Percentiles rank a stretch among this genome's conserved stretches.
Conservation (phyloP, 2,329 filamentous ascomycete genomes). For the Pyrenophora seminiperda region DNA sequence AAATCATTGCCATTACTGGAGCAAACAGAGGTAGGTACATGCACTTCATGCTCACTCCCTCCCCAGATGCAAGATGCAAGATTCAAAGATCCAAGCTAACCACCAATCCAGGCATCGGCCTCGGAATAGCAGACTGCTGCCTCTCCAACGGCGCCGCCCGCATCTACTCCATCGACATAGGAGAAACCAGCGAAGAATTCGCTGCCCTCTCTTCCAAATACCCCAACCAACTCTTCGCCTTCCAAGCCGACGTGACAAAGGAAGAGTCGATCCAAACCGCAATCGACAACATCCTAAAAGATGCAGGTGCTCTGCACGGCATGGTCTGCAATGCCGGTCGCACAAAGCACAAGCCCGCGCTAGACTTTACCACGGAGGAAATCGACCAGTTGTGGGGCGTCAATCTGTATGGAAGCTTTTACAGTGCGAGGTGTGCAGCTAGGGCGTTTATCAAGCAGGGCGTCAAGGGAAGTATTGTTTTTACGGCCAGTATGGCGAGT, state of each 20-base stretch:
- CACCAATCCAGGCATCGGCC: slow-evolving; percentile 46
- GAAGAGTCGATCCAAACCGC: slow-evolving; percentile 53
- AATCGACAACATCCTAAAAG: slow-evolving; percentile 52
- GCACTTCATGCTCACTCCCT: background rate
- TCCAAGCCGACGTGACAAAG: slow-evolving; percentile 56
- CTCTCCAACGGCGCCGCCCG: slow-evolving; percentile 52
- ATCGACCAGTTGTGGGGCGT: slow-evolving; percentile 53
- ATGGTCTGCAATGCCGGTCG: slow-evolving; percentile 59
- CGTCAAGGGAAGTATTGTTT: slow-evolving; percentile 54
- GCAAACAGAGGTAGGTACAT: slow-evolving; percentile 33
- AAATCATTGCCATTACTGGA: slow-evolving; percentile 38
- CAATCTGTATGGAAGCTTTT: slow-evolving; percentile 55
- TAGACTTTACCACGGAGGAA: slow-evolving; percentile 57
- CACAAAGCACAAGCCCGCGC: slow-evolving; percentile 59
- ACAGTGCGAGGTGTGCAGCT: slow-evolving; percentile 51
- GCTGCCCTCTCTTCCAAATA: slow-evolving; percentile 45
- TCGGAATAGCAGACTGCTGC: slow-evolving; percentile 56
- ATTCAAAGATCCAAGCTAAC: background rate
- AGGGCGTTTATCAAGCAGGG: slow-evolving; percentile 54
- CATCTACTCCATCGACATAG: slow-evolving; percentile 57
- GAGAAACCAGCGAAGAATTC: slow-evolving; percentile 52
- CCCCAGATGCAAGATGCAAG: too few species aligned
- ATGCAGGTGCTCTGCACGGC: slow-evolving; percentile 54
- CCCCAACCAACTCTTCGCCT: slow-evolving; percentile 49
- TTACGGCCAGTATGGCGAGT: slow-evolving; percentile 55